Base-by-base conservation (phyloP, 768 basidiomycete species). In the Mycena metata region DNA sequence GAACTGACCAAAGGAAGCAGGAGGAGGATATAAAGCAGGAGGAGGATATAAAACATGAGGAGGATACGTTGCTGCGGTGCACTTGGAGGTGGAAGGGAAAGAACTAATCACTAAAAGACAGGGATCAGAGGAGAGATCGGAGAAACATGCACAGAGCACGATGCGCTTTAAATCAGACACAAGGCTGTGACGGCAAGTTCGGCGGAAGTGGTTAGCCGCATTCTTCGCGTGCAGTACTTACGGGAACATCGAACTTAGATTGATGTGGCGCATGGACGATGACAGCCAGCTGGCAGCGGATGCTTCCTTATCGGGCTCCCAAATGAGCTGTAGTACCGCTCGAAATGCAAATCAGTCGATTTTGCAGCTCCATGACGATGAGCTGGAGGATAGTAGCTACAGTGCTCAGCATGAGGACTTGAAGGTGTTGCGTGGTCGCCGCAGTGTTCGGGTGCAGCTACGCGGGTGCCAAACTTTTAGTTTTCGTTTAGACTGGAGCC, bases 1-100 rank as follows among this genome's bases (percentile, higher is more conserved):
- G 52, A 55, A 55, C 52, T n/a, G 52, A 55, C 52, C 35, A 23
- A 55, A 55, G 36, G n/a, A n/a, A n/a, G n/a, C n/a, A n/a, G n/a
- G n/a, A n/a, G n/a, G n/a, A n/a, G n/a, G n/a, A n/a, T n/a, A n/a
- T n/a, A 54, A 54, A 36, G 52, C 52, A 11, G 30, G 52, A 54
- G 52, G 33, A 54, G 52, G 52, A 54, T 54, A 54, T 54, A 17
- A 54, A 54, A 35, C 52, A 54, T 54, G 52, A 55, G 4, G 52
- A 55, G 52, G 52, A 55, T 55, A 21, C 19, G 35, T 55, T 52
- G 52, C 35, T 52, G 50, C 50, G 15, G 50, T 52, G 33, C 50
- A 52, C 50, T 52, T 52, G 50, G 50, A n/a, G n/a, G n/a, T n/a
- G 50, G 50, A 33, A 52, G 50, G 50, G 50, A 33, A 52, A 52